Conservation (phyloP, 2,329 filamentous ascomycete genomes). For the Chalaropsis thielavioides region DNA sequence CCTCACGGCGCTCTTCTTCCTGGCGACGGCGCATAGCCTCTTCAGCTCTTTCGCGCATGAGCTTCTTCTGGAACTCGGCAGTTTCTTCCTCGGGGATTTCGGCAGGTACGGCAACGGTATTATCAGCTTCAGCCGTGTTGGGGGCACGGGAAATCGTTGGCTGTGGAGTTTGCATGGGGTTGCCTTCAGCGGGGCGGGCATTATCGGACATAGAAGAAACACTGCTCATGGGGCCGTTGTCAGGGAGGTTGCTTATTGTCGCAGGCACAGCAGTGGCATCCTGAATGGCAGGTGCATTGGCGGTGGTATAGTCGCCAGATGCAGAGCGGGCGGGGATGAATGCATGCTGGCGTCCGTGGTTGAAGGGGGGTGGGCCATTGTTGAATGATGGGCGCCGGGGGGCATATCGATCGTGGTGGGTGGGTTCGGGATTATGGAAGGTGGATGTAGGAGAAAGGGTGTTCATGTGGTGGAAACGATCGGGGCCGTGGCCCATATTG, state of each 20-base stretch:
- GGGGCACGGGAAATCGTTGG: not conserved
- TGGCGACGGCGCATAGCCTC: slow-evolving; percentile 51
- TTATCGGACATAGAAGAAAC: not conserved
- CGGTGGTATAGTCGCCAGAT: not conserved
- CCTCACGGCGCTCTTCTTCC: slow-evolving; percentile 56
- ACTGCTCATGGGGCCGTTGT: not conserved
- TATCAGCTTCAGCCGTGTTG: not conserved
- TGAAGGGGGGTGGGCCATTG: slow-evolving; percentile 10
- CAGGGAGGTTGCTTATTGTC: not conserved
- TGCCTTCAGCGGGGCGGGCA: not conserved
- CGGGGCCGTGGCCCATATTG: slow-evolving; percentile 8
- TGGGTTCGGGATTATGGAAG: slow-evolving; percentile 1
- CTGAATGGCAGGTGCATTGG: not conserved
- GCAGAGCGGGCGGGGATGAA: not conserved
- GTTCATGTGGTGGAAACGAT: slow-evolving; percentile 11
- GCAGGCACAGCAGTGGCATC: not conserved
- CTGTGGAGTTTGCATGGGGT: not conserved
- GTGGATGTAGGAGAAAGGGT: not conserved
- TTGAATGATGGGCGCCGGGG: slow-evolving; percentile 14
- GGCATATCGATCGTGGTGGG: slow-evolving; percentile 10
- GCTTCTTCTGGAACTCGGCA: slow-evolving; percentile 49
- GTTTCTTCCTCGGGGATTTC: slow-evolving; percentile 33
- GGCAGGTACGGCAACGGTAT: not conserved
- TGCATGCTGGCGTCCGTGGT: not conserved
- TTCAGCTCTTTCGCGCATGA: slow-evolving; percentile 59